phyloP scores from a whole-genome alignment of 257 asterid genomes.

The Solanum bukasovii region DNA sequence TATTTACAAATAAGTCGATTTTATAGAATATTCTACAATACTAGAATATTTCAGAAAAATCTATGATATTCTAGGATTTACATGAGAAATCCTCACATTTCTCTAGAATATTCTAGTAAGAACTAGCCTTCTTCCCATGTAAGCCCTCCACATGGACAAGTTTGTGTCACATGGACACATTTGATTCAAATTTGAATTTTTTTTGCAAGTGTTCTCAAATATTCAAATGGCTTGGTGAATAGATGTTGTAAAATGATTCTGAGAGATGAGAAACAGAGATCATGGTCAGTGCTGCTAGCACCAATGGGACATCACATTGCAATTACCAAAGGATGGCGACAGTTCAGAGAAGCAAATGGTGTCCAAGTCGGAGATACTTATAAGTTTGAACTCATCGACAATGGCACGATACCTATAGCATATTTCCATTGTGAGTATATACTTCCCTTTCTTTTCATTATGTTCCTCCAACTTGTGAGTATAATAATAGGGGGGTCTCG shows the following conservation, averaged over 20 bases:
- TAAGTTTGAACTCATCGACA: conserved; percentile 6
- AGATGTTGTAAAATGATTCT: neutral
- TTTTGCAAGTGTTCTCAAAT: too few relatives aligned
- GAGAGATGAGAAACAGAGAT: neutral
- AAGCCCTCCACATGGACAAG: too few relatives aligned
- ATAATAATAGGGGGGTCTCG: too few relatives aligned
- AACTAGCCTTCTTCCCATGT: too few relatives aligned
- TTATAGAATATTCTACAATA: too few relatives aligned
- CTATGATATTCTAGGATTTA: too few relatives aligned
- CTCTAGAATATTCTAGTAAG: too few relatives aligned
- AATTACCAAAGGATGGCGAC: neutral
- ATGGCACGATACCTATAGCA: neutral
- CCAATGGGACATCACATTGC: neutral
- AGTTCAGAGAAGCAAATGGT: neutral
- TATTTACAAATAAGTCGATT: too few relatives aligned
- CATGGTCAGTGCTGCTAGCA: neutral
- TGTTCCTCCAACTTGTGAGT: neutral
- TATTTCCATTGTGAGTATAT: neutral
- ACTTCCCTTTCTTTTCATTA: neutral
- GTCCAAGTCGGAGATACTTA: neutral
- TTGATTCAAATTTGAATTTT: too few relatives aligned
- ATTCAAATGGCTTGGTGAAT: neutral
- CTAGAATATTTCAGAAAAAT: too few relatives aligned
- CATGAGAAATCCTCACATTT: too few relatives aligned
- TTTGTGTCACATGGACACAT: too few relatives aligned